phyloP scores from a whole-genome alignment of 331 rosid species.

The Saraca asoca region DNA sequence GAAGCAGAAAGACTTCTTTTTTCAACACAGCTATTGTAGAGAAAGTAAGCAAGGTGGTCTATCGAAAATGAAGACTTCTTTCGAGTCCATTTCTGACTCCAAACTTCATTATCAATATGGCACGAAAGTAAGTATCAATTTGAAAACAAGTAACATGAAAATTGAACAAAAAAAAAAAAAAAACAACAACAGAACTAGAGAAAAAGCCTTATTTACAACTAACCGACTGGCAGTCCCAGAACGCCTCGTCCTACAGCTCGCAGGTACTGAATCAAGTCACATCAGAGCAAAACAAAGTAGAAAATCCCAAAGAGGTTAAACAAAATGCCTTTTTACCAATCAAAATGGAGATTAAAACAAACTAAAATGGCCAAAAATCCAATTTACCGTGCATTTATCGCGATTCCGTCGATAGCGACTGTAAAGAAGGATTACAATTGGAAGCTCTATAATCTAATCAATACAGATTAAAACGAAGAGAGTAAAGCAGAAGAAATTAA shows the following conservation, averaged over 20 bases:
- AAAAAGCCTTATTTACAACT: constrained; percentile 39
- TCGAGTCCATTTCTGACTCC: not conserved
- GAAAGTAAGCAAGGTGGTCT: not conserved
- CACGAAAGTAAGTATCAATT: not conserved
- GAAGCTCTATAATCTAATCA: constrained; percentile 58
- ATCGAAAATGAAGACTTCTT: not conserved
- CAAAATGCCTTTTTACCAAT: not conserved
- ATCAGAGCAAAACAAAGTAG: not conserved
- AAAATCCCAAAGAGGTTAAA: not conserved
- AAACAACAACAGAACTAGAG: not conserved
- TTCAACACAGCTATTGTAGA: not conserved
- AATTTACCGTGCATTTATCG: constrained; percentile 54
- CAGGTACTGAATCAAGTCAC: constrained; percentile 54
- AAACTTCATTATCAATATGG: constrained; percentile 5
- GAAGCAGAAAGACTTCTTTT: not conserved
- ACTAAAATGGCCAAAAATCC: not conserved
- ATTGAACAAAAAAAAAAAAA: not conserved
- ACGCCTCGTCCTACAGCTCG: constrained; percentile 75
- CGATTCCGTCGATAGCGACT: constrained; percentile 61
- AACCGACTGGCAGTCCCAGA: constrained; percentile 75
- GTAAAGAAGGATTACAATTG: constrained; percentile 64
- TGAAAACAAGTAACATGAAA: not conserved
- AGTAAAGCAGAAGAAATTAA: not conserved
- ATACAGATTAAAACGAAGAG: not conserved
- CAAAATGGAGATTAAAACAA: not conserved